Evolutionary conservation across 192 early-diverging fungal species (phyloP).

Genomic region (Coemansia sp.): DNA sequence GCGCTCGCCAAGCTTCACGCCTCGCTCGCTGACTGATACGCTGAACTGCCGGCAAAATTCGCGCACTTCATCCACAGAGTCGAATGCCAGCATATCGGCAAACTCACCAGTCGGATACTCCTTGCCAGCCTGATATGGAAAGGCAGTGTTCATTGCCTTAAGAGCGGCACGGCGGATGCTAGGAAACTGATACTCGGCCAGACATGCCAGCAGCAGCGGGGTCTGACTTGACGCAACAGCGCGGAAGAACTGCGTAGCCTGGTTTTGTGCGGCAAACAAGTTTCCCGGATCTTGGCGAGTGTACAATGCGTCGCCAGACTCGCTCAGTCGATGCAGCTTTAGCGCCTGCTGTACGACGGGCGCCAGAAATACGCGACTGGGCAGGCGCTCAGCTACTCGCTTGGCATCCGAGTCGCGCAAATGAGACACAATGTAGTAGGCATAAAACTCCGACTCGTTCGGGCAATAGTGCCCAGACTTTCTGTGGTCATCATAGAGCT

Average conservation of each 20-base stretch:
- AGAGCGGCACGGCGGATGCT: slow-evolving; percentile 70
- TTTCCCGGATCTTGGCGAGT: slow-evolving; percentile 48
- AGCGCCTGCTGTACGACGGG: slow-evolving; percentile 68
- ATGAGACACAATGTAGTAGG: slow-evolving; percentile 78
- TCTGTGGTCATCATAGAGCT: slow-evolving; percentile 80
- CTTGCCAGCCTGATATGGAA: slow-evolving; percentile 46
- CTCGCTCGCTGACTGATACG: slow-evolving; percentile 8
- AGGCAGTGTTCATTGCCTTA: slow-evolving; percentile 66
- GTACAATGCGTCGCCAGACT: slow-evolving; percentile 51
- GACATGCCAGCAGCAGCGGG: slow-evolving; percentile 72
- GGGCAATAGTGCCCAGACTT: slow-evolving; percentile 51
- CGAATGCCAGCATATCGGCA: slow-evolving; percentile 57
- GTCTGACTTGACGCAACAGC: slow-evolving; percentile 54
- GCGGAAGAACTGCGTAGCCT: slow-evolving; percentile 72
- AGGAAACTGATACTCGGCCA: slow-evolving; percentile 70
- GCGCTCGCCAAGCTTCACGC: slow-evolving; percentile 44
- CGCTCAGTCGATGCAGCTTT: slow-evolving; percentile 58
- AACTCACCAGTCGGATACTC: slow-evolving; percentile 51
- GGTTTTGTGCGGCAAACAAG: slow-evolving; percentile 57
- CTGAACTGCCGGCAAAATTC: slow-evolving; percentile 34
- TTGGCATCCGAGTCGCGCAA: slow-evolving; percentile 68
- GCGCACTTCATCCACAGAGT: slow-evolving; percentile 51
- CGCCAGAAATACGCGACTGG: slow-evolving; percentile 52
- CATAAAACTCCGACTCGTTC: slow-evolving; percentile 89
- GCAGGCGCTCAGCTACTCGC: slow-evolving; percentile 60